Conservation (phyloP, 2,329 filamentous ascomycete genomes). For the Hymenoscyphus fraxineus region DNA sequence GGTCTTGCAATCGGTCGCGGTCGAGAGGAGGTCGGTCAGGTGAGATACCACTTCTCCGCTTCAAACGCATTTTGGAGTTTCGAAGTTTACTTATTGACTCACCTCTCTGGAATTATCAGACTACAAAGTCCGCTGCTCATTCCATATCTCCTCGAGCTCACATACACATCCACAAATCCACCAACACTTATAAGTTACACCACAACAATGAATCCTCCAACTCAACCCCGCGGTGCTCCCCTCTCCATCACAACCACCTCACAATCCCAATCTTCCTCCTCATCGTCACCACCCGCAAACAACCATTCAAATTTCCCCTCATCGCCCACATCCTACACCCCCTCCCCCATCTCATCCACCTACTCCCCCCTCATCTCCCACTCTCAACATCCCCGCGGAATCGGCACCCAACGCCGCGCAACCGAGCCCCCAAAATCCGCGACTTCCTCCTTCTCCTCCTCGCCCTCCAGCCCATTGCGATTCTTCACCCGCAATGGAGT, state of each 20-base stretch:
- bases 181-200: background rate
- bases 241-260: conserved; percentile 8
- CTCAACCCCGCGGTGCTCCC: conserved; percentile 5
- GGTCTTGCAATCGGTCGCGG: background rate
- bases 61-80: background rate
- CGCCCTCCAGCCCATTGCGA: background rate
- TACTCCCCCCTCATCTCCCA: background rate
- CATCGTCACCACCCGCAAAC: background rate
- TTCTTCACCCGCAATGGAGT: background rate
- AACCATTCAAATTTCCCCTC: background rate
- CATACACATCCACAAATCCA: conserved; percentile 2
- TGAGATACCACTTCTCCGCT: background rate
- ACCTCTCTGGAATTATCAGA: background rate
- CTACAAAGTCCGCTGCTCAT: background rate
- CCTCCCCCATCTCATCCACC: background rate
- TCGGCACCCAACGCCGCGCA: background rate
- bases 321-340: conserved; percentile 1
- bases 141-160: background rate
- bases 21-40: background rate
- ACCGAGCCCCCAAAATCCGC: background rate
- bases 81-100: background rate
- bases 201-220: background rate
- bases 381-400: background rate
- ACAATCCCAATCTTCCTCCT: background rate
- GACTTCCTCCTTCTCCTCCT: background rate